Percentiles rank a stretch among this genome's conserved stretches.
These are phyloP conservation scores for Colletotrichum eremochloae DNA, from an alignment of 2,329 filamentous ascomycete species.

Conservation along the genomic window DNA sequence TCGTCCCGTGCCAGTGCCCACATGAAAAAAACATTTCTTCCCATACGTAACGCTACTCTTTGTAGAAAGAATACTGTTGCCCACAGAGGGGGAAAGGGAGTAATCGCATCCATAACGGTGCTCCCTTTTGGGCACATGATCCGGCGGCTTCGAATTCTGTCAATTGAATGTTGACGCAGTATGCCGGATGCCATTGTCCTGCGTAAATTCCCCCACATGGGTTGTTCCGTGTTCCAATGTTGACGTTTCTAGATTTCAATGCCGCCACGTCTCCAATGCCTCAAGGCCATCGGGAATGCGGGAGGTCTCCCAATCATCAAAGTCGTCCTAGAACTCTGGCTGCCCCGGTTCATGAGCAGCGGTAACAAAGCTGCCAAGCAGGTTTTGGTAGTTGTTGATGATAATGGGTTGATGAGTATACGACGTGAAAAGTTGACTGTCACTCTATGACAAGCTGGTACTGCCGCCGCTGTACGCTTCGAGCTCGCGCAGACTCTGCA, in stretches of 20 bases:
- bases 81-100: neutral
- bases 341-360: neutral
- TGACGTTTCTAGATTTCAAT: neutral
- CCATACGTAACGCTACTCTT: conserved; percentile 8
- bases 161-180: neutral
- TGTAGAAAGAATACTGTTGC: neutral
- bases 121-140: neutral
- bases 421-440: conserved; percentile 21
- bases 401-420: conserved; percentile 29
- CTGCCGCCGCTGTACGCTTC: conserved; percentile 41
- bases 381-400: neutral
- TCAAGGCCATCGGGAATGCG: neutral
- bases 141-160: neutral
- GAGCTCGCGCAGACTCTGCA: conserved; percentile 42
- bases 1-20: conserved; percentile 4
- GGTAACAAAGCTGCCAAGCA: no score
- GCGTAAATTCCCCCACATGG: neutral
- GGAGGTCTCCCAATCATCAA: neutral
- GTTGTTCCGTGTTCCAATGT: neutral
- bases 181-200: neutral
- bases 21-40: conserved; percentile 2
- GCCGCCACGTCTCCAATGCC: neutral
- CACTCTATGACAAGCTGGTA: conserved; percentile 33
- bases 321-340: neutral
- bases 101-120: neutral